Evolutionary conservation across 768 basidiomycete species (phyloP).

Genomic region (Phylloporus sp.): DNA sequence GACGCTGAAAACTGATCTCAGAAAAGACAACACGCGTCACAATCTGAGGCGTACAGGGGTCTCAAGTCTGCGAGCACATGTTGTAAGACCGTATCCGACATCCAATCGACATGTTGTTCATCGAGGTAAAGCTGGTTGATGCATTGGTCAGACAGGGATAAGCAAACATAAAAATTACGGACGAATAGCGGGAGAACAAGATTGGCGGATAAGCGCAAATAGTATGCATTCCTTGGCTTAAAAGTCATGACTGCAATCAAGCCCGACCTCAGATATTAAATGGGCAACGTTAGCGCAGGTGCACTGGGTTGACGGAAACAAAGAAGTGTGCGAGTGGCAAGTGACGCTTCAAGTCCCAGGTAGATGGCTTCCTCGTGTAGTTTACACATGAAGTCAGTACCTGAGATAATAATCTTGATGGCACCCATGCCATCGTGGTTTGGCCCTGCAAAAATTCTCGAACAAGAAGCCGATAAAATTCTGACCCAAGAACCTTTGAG

Average conservation of each 20-base stretch:
- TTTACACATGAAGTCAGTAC: constrained; percentile 55
- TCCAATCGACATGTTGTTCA: constrained; percentile 85
- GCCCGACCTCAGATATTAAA: no score
- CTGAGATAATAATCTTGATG: constrained; percentile 88
- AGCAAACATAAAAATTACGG: constrained; percentile 19
- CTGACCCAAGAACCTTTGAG: no score
- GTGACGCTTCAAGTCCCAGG: no score
- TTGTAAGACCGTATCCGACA: constrained; percentile 79
- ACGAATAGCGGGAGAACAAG: constrained; percentile 79
- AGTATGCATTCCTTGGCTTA: constrained; percentile 71
- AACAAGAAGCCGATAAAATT: constrained; percentile 57
- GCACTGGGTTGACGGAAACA: no score
- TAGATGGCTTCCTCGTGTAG: background rate
- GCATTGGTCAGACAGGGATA: constrained; percentile 5
- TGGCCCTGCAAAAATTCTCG: constrained; percentile 71
- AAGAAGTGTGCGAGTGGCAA: no score
- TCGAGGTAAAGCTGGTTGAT: constrained; percentile 72
- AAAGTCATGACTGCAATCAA: constrained; percentile 60
- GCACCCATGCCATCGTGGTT: constrained; percentile 83
- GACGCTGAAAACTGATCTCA: constrained; percentile 41
- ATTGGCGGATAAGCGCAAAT: constrained; percentile 73
- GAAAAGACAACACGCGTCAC: background rate
- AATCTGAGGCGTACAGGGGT: constrained; percentile 52
- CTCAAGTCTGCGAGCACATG: constrained; percentile 77
- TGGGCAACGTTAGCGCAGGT: no score